Conservation (phyloP, 1,139 yeast species). For the Geotrichum bryndzae region DNA sequence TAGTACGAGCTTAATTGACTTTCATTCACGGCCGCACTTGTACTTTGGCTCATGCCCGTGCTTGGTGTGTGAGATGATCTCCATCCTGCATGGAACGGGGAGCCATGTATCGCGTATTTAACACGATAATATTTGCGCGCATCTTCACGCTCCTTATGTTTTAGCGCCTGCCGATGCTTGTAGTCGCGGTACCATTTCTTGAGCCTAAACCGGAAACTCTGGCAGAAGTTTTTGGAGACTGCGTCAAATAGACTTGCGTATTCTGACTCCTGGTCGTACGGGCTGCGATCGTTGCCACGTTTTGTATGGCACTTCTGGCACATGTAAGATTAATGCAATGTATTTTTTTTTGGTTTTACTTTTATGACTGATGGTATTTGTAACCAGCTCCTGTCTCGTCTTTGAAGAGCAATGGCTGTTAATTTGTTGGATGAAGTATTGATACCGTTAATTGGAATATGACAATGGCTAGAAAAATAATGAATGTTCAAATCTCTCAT, state of each 20-base stretch:
- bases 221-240: neutral
- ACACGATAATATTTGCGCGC: neutral
- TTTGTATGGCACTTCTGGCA: neutral
- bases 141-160: neutral
- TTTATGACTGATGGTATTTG: no score
- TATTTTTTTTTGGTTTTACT: no score
- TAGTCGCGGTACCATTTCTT: constrained; percentile 1
- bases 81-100: neutral
- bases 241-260: neutral
- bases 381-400: no score
- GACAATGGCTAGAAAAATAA: no score
- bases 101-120: neutral
- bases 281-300: neutral
- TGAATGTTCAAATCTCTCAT: no score
- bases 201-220: neutral
- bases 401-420: no score
- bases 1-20: neutral
- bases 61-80: neutral
- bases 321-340: neutral
- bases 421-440: no score
- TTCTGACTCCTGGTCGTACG: neutral
- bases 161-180: neutral
- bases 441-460: no score
- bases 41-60: neutral
- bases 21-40: neutral